Base-by-base conservation (phyloP, 2,329 filamentous ascomycete genomes). In the Elsinoe perseae region DNA sequence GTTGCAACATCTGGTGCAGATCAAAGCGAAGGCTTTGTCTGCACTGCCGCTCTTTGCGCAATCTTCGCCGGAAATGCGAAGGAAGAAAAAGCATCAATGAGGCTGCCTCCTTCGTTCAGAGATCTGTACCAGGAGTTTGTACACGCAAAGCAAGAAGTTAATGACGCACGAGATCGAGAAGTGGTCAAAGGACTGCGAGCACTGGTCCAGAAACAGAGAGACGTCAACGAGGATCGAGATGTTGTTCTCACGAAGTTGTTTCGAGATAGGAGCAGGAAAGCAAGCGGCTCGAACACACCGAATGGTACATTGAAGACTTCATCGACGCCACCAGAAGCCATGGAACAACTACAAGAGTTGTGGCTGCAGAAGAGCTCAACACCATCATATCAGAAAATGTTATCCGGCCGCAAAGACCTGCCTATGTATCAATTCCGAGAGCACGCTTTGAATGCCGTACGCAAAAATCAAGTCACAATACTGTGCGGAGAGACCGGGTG, bases 401-500 rank as follows among this genome's bases (percentile, higher is more conserved):
- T 92, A 54, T 72, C 80, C 68, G 83, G 79, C 28, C 84, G 93
- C 56, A 85, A 83, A 76, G 86, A 86, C 63, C 79, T 98, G 16
- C 93, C 93, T 0, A 95, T 98, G 76, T 96, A 87, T 81, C 78
- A 81, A 10, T 96, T 93, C 69, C 85, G 84, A 62, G 75, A 87
- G 10, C 80, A 89, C 50, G 89, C 96, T 6, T 74, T 97, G 10
- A 77, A 82, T 23, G 81, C 87, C 1, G 84, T 98, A 27, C 85
- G 89, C 46, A 77, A 80, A 20, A 81, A 95, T 61, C 91, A 93
- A 65, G 86, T 95, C 8, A 84, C 93, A 8, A 96, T 98, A 58
- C 82, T 98, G 27, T 97, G 92, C 68, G 93, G 93, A 68, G 93
- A 98, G 72, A 98, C 93, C 2, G 93, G 93, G 63, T 96, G 87